These are phyloP conservation scores for Saccharomycodes ludwigii DNA, from an alignment of 805 yeast genomes.

Conservation along the genomic window DNA sequence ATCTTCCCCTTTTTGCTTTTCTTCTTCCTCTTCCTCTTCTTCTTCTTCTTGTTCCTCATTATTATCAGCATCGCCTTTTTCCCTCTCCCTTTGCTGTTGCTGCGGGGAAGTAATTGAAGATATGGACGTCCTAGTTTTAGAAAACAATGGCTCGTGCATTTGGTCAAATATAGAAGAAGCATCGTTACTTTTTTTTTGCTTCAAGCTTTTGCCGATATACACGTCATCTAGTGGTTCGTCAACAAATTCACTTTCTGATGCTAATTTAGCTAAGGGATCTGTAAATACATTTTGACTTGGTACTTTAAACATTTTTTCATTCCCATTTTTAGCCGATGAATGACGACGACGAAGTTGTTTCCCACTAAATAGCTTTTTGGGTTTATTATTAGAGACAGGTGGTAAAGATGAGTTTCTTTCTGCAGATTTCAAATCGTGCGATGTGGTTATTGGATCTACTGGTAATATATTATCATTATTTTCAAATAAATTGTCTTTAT, in stretches of 20 bases:
- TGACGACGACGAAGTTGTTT: conserved; percentile 33
- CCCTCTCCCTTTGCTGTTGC: neutral
- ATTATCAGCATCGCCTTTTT: conserved; percentile 4
- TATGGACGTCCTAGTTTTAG: conserved; percentile 2
- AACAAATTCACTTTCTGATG: conserved; percentile 20
- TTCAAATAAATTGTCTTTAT: conserved; percentile 13
- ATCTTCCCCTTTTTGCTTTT: conserved; percentile 1
- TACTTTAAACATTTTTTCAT: conserved; percentile 12
- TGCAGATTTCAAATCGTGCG: conserved; percentile 11
- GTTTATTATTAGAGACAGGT: too few relatives aligned
- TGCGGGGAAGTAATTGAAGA: conserved; percentile 1
- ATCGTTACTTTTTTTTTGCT: conserved; percentile 18
- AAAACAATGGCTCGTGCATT: neutral
- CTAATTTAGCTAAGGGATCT: conserved; percentile 23
- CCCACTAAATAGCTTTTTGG: conserved; percentile 33
- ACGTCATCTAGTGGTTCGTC: conserved; percentile 23
- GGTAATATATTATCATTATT: conserved; percentile 25
- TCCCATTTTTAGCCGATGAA: conserved; percentile 6
- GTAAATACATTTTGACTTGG: conserved; percentile 13
- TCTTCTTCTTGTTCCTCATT: conserved; percentile 6
- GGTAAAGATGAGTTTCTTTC: too few relatives aligned
- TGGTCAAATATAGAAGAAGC: too few relatives aligned
- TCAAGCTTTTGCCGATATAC: too few relatives aligned
- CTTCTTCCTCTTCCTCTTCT: conserved; percentile 6
- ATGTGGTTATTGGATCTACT: conserved; percentile 9